A percentile compares a stretch with the other conserved stretches of the same genome.
phyloP scores from a whole-genome alignment of 495 filamentous ascomycete genomes.

The Neurospora sp. region DNA sequence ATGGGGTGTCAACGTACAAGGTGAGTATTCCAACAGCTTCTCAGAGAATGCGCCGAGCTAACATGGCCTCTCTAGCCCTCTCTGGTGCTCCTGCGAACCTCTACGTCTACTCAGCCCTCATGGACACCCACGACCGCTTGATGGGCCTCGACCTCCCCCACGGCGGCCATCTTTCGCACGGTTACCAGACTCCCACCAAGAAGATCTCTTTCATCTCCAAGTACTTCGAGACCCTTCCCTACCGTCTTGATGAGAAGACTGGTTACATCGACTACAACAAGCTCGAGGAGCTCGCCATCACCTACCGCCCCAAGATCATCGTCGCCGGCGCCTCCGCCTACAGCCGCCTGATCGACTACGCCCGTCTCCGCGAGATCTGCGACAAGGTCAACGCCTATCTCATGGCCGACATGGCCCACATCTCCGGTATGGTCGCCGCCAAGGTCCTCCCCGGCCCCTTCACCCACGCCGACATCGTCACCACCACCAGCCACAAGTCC shows the following conservation, averaged over 20 bases:
- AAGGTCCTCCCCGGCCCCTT: conserved; percentile 89
- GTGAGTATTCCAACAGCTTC: conserved; percentile 37
- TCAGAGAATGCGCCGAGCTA: not conserved
- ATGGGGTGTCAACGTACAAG: conserved; percentile 98
- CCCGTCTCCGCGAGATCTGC: conserved; percentile 73
- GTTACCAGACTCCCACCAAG: conserved; percentile 95
- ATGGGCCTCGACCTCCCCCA: conserved; percentile 98
- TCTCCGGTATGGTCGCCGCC: conserved; percentile 87
- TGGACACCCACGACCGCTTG: conserved; percentile 84
- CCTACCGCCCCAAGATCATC: conserved; percentile 93
- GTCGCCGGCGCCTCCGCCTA: conserved; percentile 92
- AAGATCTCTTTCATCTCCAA: conserved; percentile 98
- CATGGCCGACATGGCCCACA: conserved; percentile 94
- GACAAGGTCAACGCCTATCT: conserved; percentile 90
- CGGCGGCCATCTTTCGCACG: conserved; percentile 93
- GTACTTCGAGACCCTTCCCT: conserved; percentile 96
- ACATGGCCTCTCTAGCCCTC: conserved; percentile 47
- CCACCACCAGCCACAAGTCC: conserved; percentile 97
- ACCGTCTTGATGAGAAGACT: conserved; percentile 80
- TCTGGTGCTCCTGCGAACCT: conserved; percentile 95
- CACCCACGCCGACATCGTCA: conserved; percentile 80
- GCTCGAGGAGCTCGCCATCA: conserved; percentile 69
- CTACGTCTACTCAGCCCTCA: conserved; percentile 86
- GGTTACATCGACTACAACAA: conserved; percentile 90
- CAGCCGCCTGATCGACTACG: conserved; percentile 87